Base-by-base conservation (phyloP, 331 rosid genomes). In the Quercus tomentella region DNA sequence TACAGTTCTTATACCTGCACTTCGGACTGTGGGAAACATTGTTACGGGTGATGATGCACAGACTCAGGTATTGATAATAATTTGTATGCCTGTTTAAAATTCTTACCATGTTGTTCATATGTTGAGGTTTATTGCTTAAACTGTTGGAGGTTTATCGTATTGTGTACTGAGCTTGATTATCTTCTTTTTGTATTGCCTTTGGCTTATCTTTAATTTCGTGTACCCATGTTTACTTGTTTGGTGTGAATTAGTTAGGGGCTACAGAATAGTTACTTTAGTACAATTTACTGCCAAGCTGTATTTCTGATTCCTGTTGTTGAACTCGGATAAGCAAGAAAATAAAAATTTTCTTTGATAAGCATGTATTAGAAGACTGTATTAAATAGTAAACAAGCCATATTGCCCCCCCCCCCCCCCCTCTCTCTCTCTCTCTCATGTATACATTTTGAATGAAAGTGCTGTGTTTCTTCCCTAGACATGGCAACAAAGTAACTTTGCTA, bases 41-140 rank as follows among this genome's bases (percentile, higher is more conserved):
- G 91, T 89, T 66, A 85, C 88, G 0, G 95, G 95, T 23, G 92
- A 91, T 74, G 92, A 91, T 81, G 54, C 80, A 74, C 95, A 87
- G 78, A 89, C 95, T 60, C 92, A 91, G 92, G 95, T 91, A 80
- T 30, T 49, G 76, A 63, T 67, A 17, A 76, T 60, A 35, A 22
- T 75, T 21, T 57, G n/a, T 14, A 22, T 17, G 33, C 31, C n/a
- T 26, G 14, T 49, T 71, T 20, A 18, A 22, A 56, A 63, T 45
- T 74, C 37, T 60, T 28, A 15, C 6, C 41, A 23, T 25, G 17
- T 49, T 61, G 31, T 3, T 45, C 54, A 74, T 81, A 21, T 18
- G 52, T 67, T 45, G 37, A 67, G 72, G 72, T n/a, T 20, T 20
- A 33, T 67, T 1, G 51, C 22, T 33, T 12, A 67, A 18, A 35